Conservation (phyloP, 495 filamentous ascomycete genomes). For the Astrocystis sublimbata region DNA sequence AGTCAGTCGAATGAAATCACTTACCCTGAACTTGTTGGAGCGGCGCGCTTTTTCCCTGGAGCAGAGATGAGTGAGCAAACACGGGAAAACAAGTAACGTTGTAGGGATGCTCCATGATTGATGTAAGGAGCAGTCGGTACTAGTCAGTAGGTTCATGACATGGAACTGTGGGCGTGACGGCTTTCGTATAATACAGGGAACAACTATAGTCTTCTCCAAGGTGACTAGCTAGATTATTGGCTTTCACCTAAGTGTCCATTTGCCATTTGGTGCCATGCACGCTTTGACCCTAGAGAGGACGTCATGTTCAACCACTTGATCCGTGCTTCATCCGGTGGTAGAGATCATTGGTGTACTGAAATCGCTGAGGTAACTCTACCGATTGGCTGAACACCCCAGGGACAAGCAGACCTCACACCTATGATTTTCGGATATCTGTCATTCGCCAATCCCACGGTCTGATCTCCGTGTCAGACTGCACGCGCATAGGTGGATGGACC, state of each 20-base stretch:
- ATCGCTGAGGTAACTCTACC: neutral
- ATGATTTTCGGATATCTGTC: neutral
- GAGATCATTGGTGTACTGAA: neutral
- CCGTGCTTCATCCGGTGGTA: slow-evolving; percentile 4
- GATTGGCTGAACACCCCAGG: neutral
- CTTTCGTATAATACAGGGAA: neutral
- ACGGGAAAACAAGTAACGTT: neutral
- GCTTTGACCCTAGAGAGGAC: neutral
- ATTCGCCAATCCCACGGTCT: neutral
- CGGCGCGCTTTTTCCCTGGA: no score
- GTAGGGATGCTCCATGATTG: neutral
- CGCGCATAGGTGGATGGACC: neutral
- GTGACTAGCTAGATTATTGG: neutral
- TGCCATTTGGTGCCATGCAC: neutral
- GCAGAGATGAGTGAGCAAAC: neutral
- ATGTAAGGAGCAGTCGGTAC: neutral
- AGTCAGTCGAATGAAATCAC: neutral
- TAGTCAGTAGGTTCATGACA: neutral
- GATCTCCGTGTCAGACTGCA: neutral
- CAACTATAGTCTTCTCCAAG: neutral
- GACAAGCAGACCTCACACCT: neutral
- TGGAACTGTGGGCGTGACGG: neutral
- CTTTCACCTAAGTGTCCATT: neutral
- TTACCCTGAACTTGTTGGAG: neutral
- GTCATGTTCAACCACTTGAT: neutral